Evolutionary conservation across 1,284 basidiomycete species (phyloP), one percentile per base, ranked within the genome.

Genomic region (Volvariella surrecta): DNA sequence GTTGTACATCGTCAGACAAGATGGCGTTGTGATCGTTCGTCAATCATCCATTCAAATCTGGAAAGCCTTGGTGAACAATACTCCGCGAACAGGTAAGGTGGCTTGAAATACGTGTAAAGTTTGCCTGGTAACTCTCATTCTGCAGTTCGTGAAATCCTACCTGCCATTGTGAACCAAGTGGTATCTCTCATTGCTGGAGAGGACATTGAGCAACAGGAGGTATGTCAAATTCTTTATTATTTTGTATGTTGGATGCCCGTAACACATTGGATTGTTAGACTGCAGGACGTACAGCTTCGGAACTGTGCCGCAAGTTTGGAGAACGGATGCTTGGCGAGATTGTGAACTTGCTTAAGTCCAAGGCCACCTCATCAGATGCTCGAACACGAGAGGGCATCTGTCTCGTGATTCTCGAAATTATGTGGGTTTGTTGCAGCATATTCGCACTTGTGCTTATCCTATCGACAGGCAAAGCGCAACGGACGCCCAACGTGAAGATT

Each of bases 31-130:
- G 40, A 77, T 84, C 37, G 94, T 99, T 31, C 82, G 96, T 38
- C 88, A 93, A 62, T 82, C 91, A 2, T 91, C 95, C 0, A 81
- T 95, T 44, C 92, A 95, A 51, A 97, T 98, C 51, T 99, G 96
- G 96, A 99, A 99, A 66, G 94, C 90, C 1, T 72, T 99, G 50
- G 94, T 99, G 19, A 80, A 91, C 63, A 99, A 90, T 50, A 90
- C 87, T 0, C 88, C 86, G 7, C 71, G 82, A 46, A 89, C 88
- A 53, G 82, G 87, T 87, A 56, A 38, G 64, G 43, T 15, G 18
- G 38, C 20, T 32, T 15, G 43, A 37, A 18, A 24, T 19, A 47
- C n/a, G 9, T 28, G 11, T 39, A 4, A 6, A 20, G 31, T 10
- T 21, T 47, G 18, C 48, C 37, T 20, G 19, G 42, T 19, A 44